These are phyloP conservation scores for Naematelia aurantialba DNA, from an alignment of 768 basidiomycete genomes.

Conservation along the genomic window DNA sequence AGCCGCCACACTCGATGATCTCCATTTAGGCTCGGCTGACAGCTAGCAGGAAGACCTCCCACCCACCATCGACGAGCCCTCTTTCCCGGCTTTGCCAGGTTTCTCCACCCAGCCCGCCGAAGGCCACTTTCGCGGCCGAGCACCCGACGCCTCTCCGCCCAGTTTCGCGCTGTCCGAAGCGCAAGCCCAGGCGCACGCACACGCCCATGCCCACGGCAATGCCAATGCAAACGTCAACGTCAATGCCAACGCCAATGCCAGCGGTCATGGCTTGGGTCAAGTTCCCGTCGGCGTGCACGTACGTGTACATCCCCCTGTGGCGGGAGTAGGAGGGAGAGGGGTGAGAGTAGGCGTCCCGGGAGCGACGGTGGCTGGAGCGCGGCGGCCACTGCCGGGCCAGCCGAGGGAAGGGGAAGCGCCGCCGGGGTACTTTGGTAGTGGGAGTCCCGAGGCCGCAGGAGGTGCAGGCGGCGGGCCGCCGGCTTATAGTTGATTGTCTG, in stretches of 20 bases:
- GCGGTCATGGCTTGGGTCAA: no score
- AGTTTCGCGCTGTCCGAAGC: slow-evolving; percentile 13
- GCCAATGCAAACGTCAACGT: no score
- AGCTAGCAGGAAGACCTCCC: slow-evolving; percentile 45
- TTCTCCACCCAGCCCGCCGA: slow-evolving; percentile 15
- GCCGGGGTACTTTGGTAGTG: slow-evolving; percentile 19
- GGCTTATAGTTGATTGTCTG: slow-evolving; percentile 19
- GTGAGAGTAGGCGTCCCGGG: no score
- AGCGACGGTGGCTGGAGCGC: no score
- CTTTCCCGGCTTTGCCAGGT: slow-evolving; percentile 44
- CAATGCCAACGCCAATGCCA: no score
- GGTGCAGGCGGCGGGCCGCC: slow-evolving; percentile 11
- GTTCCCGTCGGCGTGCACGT: no score
- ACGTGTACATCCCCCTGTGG: no score
- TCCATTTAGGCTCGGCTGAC: background rate
- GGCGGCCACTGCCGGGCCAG: slow-evolving; percentile 5
- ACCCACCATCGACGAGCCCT: slow-evolving; percentile 49
- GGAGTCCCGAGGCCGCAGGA: background rate
- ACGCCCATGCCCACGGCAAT: no score
- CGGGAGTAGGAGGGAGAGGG: no score
- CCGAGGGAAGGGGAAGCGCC: slow-evolving; percentile 14
- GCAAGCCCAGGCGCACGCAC: no score
- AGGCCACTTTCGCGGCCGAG: background rate
- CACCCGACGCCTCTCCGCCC: slow-evolving; percentile 2
- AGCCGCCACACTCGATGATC: background rate